These are phyloP conservation scores for Hanseniaspora jakobsenii DNA, from an alignment of 805 yeast genomes.

Conservation along the genomic window DNA sequence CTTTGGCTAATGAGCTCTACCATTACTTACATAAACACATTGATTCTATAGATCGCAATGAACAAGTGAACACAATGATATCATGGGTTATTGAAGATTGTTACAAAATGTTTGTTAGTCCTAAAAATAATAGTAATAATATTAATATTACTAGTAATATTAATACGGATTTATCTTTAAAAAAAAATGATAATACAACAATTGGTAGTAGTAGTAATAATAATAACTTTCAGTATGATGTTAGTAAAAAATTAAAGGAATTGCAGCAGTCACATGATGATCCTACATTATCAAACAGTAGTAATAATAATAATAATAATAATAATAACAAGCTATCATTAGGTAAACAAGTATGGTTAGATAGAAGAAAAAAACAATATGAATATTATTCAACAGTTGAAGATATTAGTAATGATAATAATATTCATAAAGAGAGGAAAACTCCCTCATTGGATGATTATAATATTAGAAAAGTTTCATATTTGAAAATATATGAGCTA, in stretches of 20 bases:
- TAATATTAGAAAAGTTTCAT: conserved; percentile 3
- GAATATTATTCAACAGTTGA: not conserved
- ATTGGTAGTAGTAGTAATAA: no score
- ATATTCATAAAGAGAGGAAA: not conserved
- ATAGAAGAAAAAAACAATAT: conserved; percentile 10
- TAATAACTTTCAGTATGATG: no score
- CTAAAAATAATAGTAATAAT: no score
- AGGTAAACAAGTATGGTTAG: conserved; percentile 12
- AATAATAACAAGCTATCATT: not conserved
- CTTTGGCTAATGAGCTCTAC: no score
- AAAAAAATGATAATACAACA: not conserved
- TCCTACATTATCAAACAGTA: no score
- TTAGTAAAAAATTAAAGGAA: not conserved
- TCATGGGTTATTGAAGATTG: conserved; percentile 13
- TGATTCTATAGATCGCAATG: not conserved
- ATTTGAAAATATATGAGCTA: conserved; percentile 10
- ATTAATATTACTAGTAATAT: no score
- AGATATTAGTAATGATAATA: not conserved
- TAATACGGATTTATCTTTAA: not conserved
- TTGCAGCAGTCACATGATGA: no score
- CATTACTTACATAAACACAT: not conserved
- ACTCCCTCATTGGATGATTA: not conserved
- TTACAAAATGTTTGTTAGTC: not conserved
- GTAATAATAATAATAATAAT: no score
- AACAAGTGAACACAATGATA: not conserved